Evolutionary conservation across 495 filamentous ascomycete species (phyloP), one percentile per base, ranked within the genome.

Genomic region (Penicillium ucsense): DNA sequence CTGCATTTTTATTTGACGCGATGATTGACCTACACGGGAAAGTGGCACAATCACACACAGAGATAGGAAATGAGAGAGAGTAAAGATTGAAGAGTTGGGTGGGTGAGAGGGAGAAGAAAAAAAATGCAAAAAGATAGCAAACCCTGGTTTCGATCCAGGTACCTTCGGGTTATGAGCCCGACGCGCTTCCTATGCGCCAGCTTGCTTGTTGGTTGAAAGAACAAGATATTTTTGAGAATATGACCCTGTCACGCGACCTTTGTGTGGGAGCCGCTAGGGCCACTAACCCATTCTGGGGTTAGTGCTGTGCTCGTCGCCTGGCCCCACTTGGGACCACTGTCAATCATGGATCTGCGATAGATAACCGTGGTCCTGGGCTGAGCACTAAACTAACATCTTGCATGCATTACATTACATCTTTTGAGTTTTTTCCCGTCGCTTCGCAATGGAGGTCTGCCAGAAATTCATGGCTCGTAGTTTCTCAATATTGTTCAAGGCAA

Each of bases 121-220:
- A 33, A 7, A 31, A 8, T 4, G n/a, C 10, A 8, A 43, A 43
- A 43, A 43, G 6, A 43, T 43, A 43, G 41, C 41, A 43, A 43
- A 43, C 41, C 41, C 41, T 43, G 41, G 41, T 43, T 43, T 43
- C 41, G 41, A 43, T 43, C 41, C 41, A 43, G 41, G 41, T 43
- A 43, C 41, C 41, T 43, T 43, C 41, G 41, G 41, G 41, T 43
- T 43, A 43, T 43, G 41, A 43, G 41, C 41, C 41, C 41, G 41
- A 43, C 41, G 41, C 41, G 41, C 41, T 43, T 43, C 41, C 41
- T 43, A 43, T 43, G 41, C 41, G 41, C 41, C 41, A 43, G 41
- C 41, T 43, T 43, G 41, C 41, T 43, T 43, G 41, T 32, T 32
- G n/a, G 20, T 20, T 43, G 31, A 8, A 12, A 2, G 5, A 12